Conservation (phyloP, 2,329 filamentous ascomycete species). For the Pseudogymnoascus sp. region DNA sequence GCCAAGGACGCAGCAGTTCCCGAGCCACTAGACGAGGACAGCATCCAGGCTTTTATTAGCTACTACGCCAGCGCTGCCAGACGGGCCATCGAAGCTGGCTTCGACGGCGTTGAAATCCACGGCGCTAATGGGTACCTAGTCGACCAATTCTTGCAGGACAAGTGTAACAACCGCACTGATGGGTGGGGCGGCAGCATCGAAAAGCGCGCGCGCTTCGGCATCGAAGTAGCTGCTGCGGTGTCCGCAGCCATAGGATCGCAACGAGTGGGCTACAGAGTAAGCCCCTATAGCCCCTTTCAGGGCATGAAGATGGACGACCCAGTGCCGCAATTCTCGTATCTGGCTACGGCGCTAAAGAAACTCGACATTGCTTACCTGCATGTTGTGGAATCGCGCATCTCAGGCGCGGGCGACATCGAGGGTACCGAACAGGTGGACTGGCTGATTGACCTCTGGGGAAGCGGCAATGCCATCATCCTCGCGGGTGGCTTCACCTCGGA, state of each 20-base stretch:
- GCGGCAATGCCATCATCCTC: slow-evolving; percentile 41
- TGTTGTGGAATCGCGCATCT: slow-evolving; percentile 46
- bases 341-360: slow-evolving; percentile 45
- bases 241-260: slow-evolving; percentile 46
- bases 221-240: slow-evolving; percentile 49
- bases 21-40: slow-evolving; percentile 31
- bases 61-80: slow-evolving; percentile 28
- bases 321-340: slow-evolving; percentile 55
- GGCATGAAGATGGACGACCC: slow-evolving; percentile 59
- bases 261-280: slow-evolving; percentile 50
- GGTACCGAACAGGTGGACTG: slow-evolving; percentile 36
- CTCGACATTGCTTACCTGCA: slow-evolving; percentile 56
- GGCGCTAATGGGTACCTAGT: slow-evolving; percentile 31
- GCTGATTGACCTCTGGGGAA: slow-evolving; percentile 40
- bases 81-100: slow-evolving; percentile 35
- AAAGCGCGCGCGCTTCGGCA: slow-evolving; percentile 45
- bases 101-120: slow-evolving; percentile 42
- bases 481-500: slow-evolving; percentile 41
- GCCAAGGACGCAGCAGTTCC: slow-evolving; percentile 23
- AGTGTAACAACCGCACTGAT: slow-evolving; percentile 48
- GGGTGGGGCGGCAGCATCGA: slow-evolving; percentile 45
- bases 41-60: slow-evolving; percentile 23
- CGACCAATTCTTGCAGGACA: slow-evolving; percentile 30
- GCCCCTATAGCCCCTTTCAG: slow-evolving; percentile 56
- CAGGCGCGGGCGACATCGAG: slow-evolving; percentile 35